Conservation (phyloP, 768 basidiomycete genomes). For the Pleurotus cornucopiae region DNA sequence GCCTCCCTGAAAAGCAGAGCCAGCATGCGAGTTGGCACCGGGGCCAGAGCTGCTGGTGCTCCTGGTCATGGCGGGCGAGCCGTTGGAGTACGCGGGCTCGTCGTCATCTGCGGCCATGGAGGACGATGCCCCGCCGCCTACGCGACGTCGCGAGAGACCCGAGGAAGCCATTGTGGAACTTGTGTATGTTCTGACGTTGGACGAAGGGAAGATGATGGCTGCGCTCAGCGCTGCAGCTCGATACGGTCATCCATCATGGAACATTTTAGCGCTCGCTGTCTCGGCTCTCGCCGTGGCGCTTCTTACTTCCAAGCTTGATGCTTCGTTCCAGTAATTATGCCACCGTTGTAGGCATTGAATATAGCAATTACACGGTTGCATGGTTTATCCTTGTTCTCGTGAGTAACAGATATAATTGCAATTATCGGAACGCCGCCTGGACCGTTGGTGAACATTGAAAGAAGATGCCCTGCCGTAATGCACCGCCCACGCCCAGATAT, state of each 20-base stretch:
- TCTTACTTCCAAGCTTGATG: neutral
- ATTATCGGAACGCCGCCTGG: too few species aligned
- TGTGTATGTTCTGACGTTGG: neutral
- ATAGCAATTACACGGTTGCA: neutral
- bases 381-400: too few species aligned
- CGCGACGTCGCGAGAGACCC: constrained; percentile 55
- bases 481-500: too few species aligned
- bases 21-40: constrained; percentile 51
- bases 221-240: neutral
- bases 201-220: neutral
- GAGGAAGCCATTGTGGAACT: constrained; percentile 40
- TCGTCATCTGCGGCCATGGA: constrained; percentile 34
- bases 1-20: constrained; percentile 82
- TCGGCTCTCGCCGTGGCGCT: constrained; percentile 4
- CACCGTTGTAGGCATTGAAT: neutral
- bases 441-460: too few species aligned
- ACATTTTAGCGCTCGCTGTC: neutral
- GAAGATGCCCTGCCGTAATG: too few species aligned
- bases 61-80: constrained; percentile 13
- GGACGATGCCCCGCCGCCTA: constrained; percentile 35
- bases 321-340: neutral
- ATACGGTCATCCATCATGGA: neutral
- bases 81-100: constrained; percentile 12
- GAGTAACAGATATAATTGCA: too few species aligned
- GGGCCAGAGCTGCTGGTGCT: constrained; percentile 12